Evolutionary conservation across 2,329 filamentous ascomycete species (phyloP).

Genomic region (Penicillium sp.): DNA sequence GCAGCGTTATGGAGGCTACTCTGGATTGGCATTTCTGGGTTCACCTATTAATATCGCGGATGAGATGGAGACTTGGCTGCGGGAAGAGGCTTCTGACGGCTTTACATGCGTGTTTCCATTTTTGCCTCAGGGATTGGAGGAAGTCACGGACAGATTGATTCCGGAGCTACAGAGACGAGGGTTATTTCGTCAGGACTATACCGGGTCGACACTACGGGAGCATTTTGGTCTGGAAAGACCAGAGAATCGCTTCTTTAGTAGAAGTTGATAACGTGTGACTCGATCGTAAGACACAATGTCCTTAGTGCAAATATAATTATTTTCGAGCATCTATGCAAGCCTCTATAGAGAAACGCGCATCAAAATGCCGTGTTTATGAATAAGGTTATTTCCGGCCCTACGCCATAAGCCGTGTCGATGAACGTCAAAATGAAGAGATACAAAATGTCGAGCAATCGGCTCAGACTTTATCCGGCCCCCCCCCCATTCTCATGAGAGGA

Average conservation of each 20-base stretch:
- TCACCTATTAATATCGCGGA: slow-evolving; percentile 49
- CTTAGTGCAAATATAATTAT: not conserved
- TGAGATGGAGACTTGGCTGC: slow-evolving; percentile 50
- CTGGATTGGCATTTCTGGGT: slow-evolving; percentile 53
- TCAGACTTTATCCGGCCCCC: slow-evolving; percentile 6
- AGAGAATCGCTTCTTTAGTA: slow-evolving; percentile 38
- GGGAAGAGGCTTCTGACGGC: slow-evolving; percentile 50
- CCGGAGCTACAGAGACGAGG: slow-evolving; percentile 54
- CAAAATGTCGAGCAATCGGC: not conserved
- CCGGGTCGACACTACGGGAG: slow-evolving; percentile 53
- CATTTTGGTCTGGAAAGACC: slow-evolving; percentile 55
- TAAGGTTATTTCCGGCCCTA: too few relatives aligned
- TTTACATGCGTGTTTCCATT: slow-evolving; percentile 54
- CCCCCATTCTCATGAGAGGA: not conserved
- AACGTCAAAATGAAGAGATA: not conserved
- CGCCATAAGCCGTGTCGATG: too few relatives aligned
- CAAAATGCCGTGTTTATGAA: too few relatives aligned
- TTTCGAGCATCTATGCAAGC: not conserved
- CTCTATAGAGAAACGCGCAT: too few relatives aligned
- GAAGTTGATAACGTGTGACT: not conserved
- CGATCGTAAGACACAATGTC: not conserved
- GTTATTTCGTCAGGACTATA: slow-evolving; percentile 53
- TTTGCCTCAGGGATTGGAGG: slow-evolving; percentile 52
- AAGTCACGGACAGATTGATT: slow-evolving; percentile 48
- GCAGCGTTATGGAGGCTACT: slow-evolving; percentile 50